These are phyloP conservation scores for Leptographium flavum DNA, from an alignment of 2,329 filamentous ascomycete genomes.

Conservation along the genomic window DNA sequence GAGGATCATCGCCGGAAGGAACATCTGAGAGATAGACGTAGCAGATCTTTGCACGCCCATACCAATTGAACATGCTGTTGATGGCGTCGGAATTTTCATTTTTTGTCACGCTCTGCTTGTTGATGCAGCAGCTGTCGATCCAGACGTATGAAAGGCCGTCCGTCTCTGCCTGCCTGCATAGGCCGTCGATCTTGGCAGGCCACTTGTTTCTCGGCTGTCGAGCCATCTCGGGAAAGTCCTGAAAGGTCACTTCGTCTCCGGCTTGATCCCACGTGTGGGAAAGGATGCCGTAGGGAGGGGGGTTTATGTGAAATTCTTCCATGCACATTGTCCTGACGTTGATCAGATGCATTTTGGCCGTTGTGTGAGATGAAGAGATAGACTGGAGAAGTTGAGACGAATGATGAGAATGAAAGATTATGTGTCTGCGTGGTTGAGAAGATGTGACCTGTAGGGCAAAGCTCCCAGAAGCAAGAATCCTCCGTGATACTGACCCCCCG, in stretches of 20 bases:
- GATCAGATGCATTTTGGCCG: neutral
- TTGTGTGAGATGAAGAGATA: too few relatives aligned
- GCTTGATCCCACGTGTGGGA: neutral
- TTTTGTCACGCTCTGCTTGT: neutral
- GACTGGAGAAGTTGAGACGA: too few relatives aligned
- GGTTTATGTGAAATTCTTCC: neutral
- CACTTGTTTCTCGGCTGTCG: too few relatives aligned
- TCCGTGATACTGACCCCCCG: too few relatives aligned
- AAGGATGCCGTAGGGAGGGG: neutral
- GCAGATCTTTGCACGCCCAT: constrained; percentile 3
- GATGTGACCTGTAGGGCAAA: too few relatives aligned
- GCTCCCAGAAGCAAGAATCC: too few relatives aligned
- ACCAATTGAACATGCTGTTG: constrained; percentile 9
- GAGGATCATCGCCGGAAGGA: neutral
- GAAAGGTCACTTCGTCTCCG: neutral
- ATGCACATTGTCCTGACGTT: neutral
- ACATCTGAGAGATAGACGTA: constrained; percentile 8
- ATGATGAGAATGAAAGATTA: too few relatives aligned
- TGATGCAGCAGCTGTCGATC: constrained; percentile 6
- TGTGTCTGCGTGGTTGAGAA: too few relatives aligned
- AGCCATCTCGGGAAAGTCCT: too few relatives aligned
- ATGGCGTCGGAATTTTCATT: constrained; percentile 4
- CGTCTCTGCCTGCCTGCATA: neutral
- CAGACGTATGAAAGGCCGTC: constrained; percentile 2
- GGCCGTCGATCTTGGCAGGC: neutral